Percentiles rank a stretch among this genome's conserved stretches.
Evolutionary conservation across 306 rosid species (phyloP).

Genomic region (Cucumis cinereus): DNA sequence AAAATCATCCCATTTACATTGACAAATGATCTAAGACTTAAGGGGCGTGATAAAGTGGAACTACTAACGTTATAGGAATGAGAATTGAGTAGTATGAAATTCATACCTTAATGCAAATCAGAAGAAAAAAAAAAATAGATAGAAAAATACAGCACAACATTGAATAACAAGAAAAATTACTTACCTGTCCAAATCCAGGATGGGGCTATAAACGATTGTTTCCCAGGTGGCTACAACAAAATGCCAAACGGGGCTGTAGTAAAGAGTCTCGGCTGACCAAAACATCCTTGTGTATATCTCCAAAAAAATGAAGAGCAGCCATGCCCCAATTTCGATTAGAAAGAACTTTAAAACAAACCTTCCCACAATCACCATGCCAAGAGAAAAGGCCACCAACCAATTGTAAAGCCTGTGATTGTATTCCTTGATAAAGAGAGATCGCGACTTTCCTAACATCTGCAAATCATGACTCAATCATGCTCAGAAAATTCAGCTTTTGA

Average conservation of each 20-base stretch:
- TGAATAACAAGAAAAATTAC: neutral
- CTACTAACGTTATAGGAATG: neutral
- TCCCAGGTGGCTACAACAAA: conserved; percentile 80
- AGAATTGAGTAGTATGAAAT: neutral
- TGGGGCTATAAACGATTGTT: conserved; percentile 79
- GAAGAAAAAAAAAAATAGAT: neutral
- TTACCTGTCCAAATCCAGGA: conserved; percentile 94
- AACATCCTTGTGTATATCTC: conserved; percentile 96
- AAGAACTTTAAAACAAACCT: conserved; percentile 71
- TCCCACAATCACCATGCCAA: conserved; percentile 80
- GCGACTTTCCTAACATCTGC: conserved; percentile 90
- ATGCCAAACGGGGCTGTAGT: conserved; percentile 88
- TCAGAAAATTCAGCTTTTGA: conserved; percentile 12
- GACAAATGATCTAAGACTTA: neutral
- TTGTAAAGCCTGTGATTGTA: conserved; percentile 86
- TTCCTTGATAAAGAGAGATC: conserved; percentile 67
- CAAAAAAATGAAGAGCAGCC: conserved; percentile 84
- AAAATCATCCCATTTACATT: neutral
- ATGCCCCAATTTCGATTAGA: conserved; percentile 77
- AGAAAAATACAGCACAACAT: neutral
- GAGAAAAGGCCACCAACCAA: conserved; percentile 95
- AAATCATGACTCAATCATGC: conserved; percentile 1
- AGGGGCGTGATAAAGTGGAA: neutral
- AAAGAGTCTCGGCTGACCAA: conserved; percentile 89
- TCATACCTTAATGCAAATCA: neutral